Conservation (phyloP, 2,329 filamentous ascomycete genomes). For the Cryphonectria nitschkei region DNA sequence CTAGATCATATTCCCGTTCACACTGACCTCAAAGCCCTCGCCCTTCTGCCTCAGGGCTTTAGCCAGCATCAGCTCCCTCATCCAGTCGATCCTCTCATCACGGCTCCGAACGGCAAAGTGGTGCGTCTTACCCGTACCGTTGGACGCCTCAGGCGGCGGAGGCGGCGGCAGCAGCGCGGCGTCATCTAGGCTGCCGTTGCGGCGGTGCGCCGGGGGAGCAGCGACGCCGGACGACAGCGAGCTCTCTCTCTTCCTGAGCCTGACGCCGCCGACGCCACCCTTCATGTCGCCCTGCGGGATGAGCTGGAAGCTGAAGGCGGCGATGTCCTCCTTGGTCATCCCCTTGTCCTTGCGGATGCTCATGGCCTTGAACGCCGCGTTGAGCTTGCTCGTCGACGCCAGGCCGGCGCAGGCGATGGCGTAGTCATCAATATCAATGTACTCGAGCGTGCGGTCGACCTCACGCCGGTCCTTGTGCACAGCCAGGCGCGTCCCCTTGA, state of each 20-base stretch:
- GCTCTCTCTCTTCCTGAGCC: slow-evolving; percentile 58
- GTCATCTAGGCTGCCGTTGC: slow-evolving; percentile 30
- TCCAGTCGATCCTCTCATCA: slow-evolving; percentile 96
- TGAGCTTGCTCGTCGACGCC: slow-evolving; percentile 77
- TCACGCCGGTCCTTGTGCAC: slow-evolving; percentile 70
- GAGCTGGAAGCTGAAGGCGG: slow-evolving; percentile 83
- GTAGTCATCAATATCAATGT: slow-evolving; percentile 87
- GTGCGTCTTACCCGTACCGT: slow-evolving; percentile 79
- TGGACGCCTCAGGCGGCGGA: slow-evolving; percentile 50
- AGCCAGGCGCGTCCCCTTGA: slow-evolving; percentile 73
- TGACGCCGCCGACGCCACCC: slow-evolving; percentile 44
- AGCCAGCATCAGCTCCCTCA: slow-evolving; percentile 89
- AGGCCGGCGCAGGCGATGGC: slow-evolving; percentile 82
- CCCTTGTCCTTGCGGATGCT: slow-evolving; percentile 61
- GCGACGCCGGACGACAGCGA: slow-evolving; percentile 39
- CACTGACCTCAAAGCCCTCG: slow-evolving; percentile 79
- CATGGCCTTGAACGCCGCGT: slow-evolving; percentile 83
- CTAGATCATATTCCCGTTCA: slow-evolving; percentile 78
- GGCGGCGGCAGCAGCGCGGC: slow-evolving; percentile 31
- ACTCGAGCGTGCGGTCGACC: slow-evolving; percentile 67
- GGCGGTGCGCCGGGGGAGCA: slow-evolving; percentile 16
- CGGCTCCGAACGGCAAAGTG: slow-evolving; percentile 89
- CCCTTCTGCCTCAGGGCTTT: slow-evolving; percentile 85
- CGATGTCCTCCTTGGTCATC: slow-evolving; percentile 54
- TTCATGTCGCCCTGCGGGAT: slow-evolving; percentile 67